phyloP scores from a whole-genome alignment of 2,329 filamentous ascomycete species.

The Waltergamsia citrina region DNA sequence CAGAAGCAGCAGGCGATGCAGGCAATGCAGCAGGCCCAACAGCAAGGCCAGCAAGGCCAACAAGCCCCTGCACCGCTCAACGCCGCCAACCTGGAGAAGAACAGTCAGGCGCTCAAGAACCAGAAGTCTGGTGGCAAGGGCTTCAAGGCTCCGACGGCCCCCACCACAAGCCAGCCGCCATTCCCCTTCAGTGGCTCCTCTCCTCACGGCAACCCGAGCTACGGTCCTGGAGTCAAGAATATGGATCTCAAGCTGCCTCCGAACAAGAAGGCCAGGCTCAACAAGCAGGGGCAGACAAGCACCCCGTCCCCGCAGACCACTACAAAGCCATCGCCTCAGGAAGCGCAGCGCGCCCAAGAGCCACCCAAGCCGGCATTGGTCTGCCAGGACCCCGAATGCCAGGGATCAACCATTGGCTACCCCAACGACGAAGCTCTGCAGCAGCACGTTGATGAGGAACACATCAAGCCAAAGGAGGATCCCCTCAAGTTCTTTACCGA shows the following conservation, averaged over 20 bases:
- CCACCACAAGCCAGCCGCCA: conserved; percentile 43
- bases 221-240: conserved; percentile 40
- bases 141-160: conserved; percentile 43
- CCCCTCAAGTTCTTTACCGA: conserved; percentile 44
- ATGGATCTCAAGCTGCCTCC: conserved; percentile 48
- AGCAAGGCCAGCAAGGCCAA: conserved; percentile 14
- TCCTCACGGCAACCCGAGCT: conserved; percentile 49
- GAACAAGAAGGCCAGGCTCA: conserved; percentile 47
- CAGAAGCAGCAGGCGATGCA: conserved; percentile 19
- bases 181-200: conserved; percentile 46
- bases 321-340: conserved; percentile 7
- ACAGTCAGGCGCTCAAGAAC: conserved; percentile 33
- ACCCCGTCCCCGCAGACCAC: conserved; percentile 39
- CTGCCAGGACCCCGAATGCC: conserved; percentile 47
- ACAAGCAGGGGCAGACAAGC: conserved; percentile 4
- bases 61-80: conserved; percentile 23
- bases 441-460: conserved; percentile 48
- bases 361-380: conserved; percentile 31
- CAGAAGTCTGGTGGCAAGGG: conserved; percentile 29
- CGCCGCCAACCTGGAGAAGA: conserved; percentile 41
- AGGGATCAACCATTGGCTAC: conserved; percentile 39
- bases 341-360: conserved; percentile 18
- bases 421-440: conserved; percentile 43
- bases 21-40: conserved; percentile 15
- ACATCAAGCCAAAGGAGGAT: conserved; percentile 44